Evolutionary conservation across 306 rosid genomes (phyloP).

Genomic region (Vicia villosa): DNA sequence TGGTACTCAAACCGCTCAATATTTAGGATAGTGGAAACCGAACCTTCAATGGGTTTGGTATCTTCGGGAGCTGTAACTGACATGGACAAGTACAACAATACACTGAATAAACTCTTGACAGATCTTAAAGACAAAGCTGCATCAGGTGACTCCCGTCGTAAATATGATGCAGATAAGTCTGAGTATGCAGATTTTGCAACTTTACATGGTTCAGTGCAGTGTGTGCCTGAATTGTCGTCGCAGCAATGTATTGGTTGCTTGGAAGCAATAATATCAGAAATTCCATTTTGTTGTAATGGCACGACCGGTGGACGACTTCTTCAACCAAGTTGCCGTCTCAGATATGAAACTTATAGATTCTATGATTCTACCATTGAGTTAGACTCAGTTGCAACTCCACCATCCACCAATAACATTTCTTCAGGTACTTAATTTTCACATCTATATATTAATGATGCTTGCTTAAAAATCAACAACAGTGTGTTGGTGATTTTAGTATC

Average conservation of each 20-base stretch:
- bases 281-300: not conserved
- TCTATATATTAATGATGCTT: no score
- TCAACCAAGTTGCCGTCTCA: conserved; percentile 36
- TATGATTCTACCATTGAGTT: not conserved
- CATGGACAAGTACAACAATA: no score
- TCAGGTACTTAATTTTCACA: no score
- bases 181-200: not conserved
- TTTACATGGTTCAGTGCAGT: conserved; percentile 16
- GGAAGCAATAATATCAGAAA: fast-evolving
- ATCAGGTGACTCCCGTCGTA: not conserved
- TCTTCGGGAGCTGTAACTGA: no score
- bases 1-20: no score
- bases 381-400: not conserved
- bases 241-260: conserved; percentile 1
- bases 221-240: not conserved
- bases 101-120: no score
- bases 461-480: no score
- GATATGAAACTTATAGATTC: conserved; percentile 1
- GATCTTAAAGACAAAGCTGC: not conserved
- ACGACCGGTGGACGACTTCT: conserved; percentile 2
- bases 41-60: no score
- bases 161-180: not conserved
- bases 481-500: no score
- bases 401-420: no score
- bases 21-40: not conserved